These are phyloP conservation scores for Secale cereale DNA, from an alignment of 176 grass and related monocot genomes.

Conservation along the genomic window DNA sequence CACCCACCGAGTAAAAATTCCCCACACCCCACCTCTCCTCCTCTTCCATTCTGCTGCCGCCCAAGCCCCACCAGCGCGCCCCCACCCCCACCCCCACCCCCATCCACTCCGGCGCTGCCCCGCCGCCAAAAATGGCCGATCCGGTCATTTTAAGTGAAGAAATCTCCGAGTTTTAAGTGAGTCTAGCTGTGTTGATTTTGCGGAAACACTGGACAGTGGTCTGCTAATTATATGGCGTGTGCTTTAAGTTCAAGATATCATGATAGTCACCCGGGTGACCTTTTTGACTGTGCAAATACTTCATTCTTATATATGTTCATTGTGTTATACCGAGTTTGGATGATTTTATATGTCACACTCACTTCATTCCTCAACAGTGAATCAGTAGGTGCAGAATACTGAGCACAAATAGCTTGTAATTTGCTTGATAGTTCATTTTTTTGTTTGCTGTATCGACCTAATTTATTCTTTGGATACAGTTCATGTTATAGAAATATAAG, in stretches of 20 bases:
- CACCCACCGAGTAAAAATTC: too few relatives aligned
- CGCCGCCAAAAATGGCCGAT: too few relatives aligned
- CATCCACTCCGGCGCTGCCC: too few relatives aligned
- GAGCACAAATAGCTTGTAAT: neutral
- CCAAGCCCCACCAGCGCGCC: too few relatives aligned
- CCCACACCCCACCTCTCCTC: too few relatives aligned
- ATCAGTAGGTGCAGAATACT: neutral
- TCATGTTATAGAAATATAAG: neutral
- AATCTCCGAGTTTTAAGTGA: neutral
- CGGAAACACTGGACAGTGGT: neutral
- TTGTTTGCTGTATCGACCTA: neutral
- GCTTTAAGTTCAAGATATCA: constrained; percentile 27
- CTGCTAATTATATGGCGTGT: constrained; percentile 1
- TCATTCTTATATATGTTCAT: neutral
- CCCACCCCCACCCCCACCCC: too few relatives aligned
- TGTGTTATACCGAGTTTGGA: neutral
- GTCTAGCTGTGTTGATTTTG: neutral
- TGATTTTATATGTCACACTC: neutral
- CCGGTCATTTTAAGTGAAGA: neutral
- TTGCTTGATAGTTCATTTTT: neutral
- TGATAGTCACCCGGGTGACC: neutral
- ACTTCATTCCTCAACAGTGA: neutral
- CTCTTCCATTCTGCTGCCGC: too few relatives aligned
- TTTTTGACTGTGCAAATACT: neutral
- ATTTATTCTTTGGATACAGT: neutral